Base-by-base conservation (phyloP, 2,329 filamentous ascomycete genomes). In the Cladosporium halotolerans region DNA sequence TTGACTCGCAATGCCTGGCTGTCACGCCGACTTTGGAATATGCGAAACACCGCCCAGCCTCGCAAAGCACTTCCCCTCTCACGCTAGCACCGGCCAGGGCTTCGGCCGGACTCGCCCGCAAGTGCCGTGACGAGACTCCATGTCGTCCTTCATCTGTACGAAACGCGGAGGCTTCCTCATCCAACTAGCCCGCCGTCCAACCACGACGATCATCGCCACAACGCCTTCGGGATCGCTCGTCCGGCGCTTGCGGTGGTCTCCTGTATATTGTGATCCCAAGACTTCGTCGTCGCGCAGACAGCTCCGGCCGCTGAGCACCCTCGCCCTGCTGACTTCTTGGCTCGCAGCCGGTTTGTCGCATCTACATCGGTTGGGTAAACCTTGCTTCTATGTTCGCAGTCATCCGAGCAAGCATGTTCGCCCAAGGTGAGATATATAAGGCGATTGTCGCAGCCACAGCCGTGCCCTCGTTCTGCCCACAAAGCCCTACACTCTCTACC, bases 161-260 rank as follows among this genome's bases (percentile, higher is more conserved):
- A 51, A 51, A 51, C 48, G 38, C 48, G 48, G 48, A 51, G 48
- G 9, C 40, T n/a, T 23, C 48, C 40, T 18, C 31, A 33, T 44
- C 14, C 8, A 50, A 36, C 3, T 34, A 31, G 19, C 28, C 13
- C 32, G 42, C 48, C 48, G 48, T 38, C 13, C 40, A 14, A 11
- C n/a, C 18, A 13, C 31, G 9, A 51, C 9, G 48, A 51, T 51
- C 40, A 18, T 23, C 48, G 18, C 36, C 16, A 38, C 23, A 42
- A 8, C 11, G 7, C 11, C 32, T 51, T 36, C 44, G 28, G 11
- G 36, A 5, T 18, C 40, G 40, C 48, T 18, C 48, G 9, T 5
- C 16, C 32, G 40, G 13, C 16, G 19, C 41, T 32, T 18, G 7
- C 36, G n/a, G n/a, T 23, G 32, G 40, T 51, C 31, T 51, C 48